Evolutionary conservation across 1,284 basidiomycete species (phyloP), one percentile per base, ranked within the genome.

Genomic region (Ustilago loliicola): DNA sequence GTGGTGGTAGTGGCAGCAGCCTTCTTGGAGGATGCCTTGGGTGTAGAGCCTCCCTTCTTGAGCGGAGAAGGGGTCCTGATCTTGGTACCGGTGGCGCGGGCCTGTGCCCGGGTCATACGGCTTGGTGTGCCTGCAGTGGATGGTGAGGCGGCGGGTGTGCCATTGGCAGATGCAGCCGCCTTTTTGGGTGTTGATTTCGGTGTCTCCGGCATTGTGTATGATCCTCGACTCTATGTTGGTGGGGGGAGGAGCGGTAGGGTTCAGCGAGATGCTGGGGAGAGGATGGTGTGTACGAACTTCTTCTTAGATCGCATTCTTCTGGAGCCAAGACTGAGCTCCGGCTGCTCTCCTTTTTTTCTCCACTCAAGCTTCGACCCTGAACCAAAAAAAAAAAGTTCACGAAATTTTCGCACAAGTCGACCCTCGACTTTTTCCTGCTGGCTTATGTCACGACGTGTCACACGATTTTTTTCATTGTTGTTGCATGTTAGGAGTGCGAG

Each of bases 181-280:
- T 73, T 77, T 36, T 67, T 77, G 4, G 70, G 66, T 19, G 75
- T 77, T 1, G 71, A 62, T 23, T 66, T 74, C 25, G 72, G 66
- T 36, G 66, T 74, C 13, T 56, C 42, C 19, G 67, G 63, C 66
- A 70, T 75, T n/a, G 42, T 62, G 54, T 25, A n/a, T 45, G 42
- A 19, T 45, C 21, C 42, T 32, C 38, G 47, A 53, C 48, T 50
- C 48, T 53, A 23, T 29, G 45, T 38, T 51, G 58, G 15, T 34
- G 47, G 13, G 2, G 17, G 21, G 15, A 9, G 21, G 30, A 30
- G 23, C 15, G n/a, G n/a, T 42, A 30, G 1, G 25, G 7, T 40
- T 36, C 23, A 48, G 21, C 17, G 30, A 34, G 30, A 30, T 30
- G 40, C n/a, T 27, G 54, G 38, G 23, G 19, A 38, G 25, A 25